A percentile compares a stretch with the other conserved stretches of the same genome.
These are phyloP conservation scores for Syzygium syzygioides DNA, from an alignment of 441 rosid genomes.

Conservation along the genomic window DNA sequence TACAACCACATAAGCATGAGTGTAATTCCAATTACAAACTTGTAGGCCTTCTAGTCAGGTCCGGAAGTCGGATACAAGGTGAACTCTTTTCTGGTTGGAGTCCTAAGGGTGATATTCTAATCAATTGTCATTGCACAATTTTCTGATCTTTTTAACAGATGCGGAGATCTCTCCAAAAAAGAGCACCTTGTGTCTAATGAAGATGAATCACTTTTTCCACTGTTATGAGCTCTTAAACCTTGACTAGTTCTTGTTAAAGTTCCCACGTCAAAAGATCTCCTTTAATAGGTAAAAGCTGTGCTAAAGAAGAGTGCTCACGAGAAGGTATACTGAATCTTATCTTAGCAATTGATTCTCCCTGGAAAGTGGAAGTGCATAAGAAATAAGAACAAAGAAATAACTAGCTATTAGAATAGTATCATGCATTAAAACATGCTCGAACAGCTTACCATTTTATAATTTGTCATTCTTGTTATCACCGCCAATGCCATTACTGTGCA, in stretches of 20 bases:
- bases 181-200: not conserved
- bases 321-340: not conserved
- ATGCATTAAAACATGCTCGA: not conserved
- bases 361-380: not conserved
- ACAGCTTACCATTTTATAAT: conserved; percentile 40
- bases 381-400: not conserved
- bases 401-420: not conserved
- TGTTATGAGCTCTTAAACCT: not conserved
- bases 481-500: conserved; percentile 27
- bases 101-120: not conserved
- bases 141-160: not conserved
- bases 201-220: not conserved
- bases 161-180: not conserved
- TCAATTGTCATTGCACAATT: not conserved
- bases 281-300: not conserved
- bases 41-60: not conserved
- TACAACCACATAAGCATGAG: not conserved
- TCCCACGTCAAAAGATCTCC: not conserved
- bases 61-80: not conserved
- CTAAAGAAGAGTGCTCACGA: not conserved
- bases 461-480: conserved; percentile 24
- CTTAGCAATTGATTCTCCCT: not conserved
- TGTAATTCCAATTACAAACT: not conserved
- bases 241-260: not conserved
- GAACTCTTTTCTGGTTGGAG: not conserved